Evolutionary conservation across 2,329 filamentous ascomycete genomes (phyloP).

Genomic region (Xylaria multiplex): DNA sequence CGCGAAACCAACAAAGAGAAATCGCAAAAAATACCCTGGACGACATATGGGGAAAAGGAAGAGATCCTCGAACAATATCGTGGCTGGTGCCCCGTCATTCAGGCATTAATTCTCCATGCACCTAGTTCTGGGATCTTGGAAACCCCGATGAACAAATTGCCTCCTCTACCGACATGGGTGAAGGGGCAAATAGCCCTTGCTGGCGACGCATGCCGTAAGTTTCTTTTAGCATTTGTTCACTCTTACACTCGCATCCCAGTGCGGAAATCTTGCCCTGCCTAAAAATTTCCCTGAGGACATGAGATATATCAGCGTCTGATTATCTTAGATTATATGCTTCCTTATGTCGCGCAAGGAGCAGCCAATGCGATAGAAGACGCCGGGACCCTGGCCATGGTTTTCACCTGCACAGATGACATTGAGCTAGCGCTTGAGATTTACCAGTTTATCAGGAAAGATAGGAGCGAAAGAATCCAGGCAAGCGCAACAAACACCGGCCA

Average conservation of each 20-base stretch:
- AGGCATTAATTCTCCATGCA: constrained; percentile 21
- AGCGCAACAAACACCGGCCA: constrained; percentile 33
- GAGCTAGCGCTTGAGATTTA: constrained; percentile 39
- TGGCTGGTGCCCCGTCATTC: constrained; percentile 31
- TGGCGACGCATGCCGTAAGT: constrained; percentile 39
- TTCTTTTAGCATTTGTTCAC: not conserved
- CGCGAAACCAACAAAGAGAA: constrained; percentile 68
- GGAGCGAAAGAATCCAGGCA: constrained; percentile 38
- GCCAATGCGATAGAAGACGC: constrained; percentile 72
- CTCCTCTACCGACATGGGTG: constrained; percentile 71
- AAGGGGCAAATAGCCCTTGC: constrained; percentile 32
- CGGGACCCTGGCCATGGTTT: constrained; percentile 36
- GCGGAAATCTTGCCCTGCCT: constrained; percentile 45
- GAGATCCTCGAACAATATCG: constrained; percentile 68
- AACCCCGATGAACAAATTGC: constrained; percentile 72
- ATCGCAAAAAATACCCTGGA: constrained; percentile 65
- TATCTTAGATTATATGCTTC: constrained; percentile 70
- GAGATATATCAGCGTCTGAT: constrained; percentile 65
- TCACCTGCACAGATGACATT: constrained; percentile 41
- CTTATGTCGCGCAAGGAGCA: constrained; percentile 71
- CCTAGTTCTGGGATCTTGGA: constrained; percentile 64
- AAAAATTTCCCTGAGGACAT: constrained; percentile 67
- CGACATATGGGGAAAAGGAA: constrained; percentile 68
- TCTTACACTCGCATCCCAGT: not conserved
- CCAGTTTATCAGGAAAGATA: constrained; percentile 38